Evolutionary conservation across 768 basidiomycete genomes (phyloP), one percentile per base, ranked within the genome.

Genomic region (Suillus americanus): DNA sequence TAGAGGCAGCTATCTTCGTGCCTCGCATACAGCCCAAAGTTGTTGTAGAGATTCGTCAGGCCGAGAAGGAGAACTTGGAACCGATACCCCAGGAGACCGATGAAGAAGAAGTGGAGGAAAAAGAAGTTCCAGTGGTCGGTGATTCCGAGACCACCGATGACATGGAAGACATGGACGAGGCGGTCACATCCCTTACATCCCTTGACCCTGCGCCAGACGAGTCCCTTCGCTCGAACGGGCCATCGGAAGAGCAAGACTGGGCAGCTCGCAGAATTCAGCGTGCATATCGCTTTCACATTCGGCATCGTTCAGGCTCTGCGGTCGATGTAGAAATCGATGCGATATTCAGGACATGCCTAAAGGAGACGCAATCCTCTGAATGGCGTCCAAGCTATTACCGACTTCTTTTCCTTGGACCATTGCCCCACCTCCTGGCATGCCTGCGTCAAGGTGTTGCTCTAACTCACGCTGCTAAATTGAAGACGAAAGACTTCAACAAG

Each of bases 401-500:
- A 14, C 64, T 70, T 0, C 70, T 80, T 14, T 83, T 79, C 67
- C 69, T 74, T 6, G 73, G 74, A 60, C 72, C 73, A n/a, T 71
- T 85, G 7, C 80, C 83, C 1, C 79, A 76, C 60, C 66, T 84
- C 38, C 69, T 83, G 2, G 66, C 79, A 2, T 82, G 78, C 66
- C 73, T 85, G 35, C 78, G 83, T 50, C 72, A 28, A 65, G 73
- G 61, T 20, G 68, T 76, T 12, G 37, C 68, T 2, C 33, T 71
- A 18, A 66, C 76, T 7, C 41, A 70, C 41, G 61, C 68, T 16
- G 66, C 70, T 54, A 83, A 82, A 70, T 62, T 18, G 6, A 67
- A 69, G 28, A 68, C 70, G 3, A 83, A 78, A 60, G 5, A 18
- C 3, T 71, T 79, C 20, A 67, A 25, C 0, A 60, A 66, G 14